Percentiles rank a stretch among this genome's conserved stretches.
These are phyloP conservation scores for Fistulinella prunicolor DNA, from an alignment of 768 basidiomycete genomes.

Conservation along the genomic window DNA sequence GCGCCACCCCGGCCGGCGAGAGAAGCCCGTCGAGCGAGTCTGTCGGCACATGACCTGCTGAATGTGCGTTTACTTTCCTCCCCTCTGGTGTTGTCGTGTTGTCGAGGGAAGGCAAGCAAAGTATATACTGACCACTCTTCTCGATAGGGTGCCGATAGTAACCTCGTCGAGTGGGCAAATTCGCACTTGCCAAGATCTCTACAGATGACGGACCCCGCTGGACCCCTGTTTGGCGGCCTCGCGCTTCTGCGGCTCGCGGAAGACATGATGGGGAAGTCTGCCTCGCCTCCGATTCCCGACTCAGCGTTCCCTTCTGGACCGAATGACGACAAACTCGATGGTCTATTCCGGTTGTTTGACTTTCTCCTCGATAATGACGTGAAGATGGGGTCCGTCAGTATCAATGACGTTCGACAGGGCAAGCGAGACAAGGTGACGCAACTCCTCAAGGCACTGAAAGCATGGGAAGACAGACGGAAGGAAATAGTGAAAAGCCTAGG, in stretches of 20 bases:
- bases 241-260: conserved; percentile 85
- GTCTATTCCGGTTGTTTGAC: conserved; percentile 87
- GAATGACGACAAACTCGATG: conserved; percentile 79
- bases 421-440: conserved; percentile 80
- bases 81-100: conserved; percentile 2
- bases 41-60: conserved; percentile 26
- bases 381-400: conserved; percentile 87
- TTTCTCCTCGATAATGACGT: conserved; percentile 90
- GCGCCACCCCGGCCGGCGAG: conserved; percentile 68
- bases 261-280: conserved; percentile 62
- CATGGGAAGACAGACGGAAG: conserved; percentile 76
- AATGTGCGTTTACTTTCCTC: conserved; percentile 8
- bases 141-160: conserved; percentile 38
- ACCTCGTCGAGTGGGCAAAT: conserved; percentile 89
- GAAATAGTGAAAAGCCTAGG: conserved; percentile 55
- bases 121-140: neutral
- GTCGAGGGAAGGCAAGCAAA: neutral
- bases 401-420: conserved; percentile 87
- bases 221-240: conserved; percentile 61
- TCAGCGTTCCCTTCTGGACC: conserved; percentile 68
- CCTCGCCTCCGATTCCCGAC: conserved; percentile 72
- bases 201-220: conserved; percentile 48
- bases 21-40: conserved; percentile 50
- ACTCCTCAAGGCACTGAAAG: conserved; percentile 70
- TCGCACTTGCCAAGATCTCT: conserved; percentile 64